Evolutionary conservation across 805 yeast species (phyloP), one percentile per base, ranked within the genome.

Genomic region (Cyberlindnera maclurae): DNA sequence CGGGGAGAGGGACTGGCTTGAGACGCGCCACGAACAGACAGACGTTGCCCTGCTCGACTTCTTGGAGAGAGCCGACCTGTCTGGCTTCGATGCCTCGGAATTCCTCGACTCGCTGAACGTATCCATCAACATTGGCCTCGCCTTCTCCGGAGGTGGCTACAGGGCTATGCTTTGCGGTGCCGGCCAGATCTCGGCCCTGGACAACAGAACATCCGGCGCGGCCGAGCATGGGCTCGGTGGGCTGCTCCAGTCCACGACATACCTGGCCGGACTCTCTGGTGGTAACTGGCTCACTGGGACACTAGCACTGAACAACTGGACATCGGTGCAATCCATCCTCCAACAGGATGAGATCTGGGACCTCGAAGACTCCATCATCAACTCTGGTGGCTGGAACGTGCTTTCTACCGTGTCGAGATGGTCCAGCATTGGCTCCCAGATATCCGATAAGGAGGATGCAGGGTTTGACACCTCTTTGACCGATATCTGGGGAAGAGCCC

Each of bases 131-230:
- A 63, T 80, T 29, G 87, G 75, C 13, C 46, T 71, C 10, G 78
- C 88, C n/a, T 80, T 78, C 55, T 70, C 84, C 12, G 95, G 95
- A 36, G 95, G 95, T 57, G 95, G 95, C 11, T 86, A 83, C 61
- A 70, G 96, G 44, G 95, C 96, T 32, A 84, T 87, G 93, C 63
- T 86, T 31, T 60, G 68, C 41, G 95, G 95, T 6, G 95, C 94
- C 4, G 95, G 95, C 32, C 79, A 79, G 58, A 59, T 86, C 29
- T 63, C 88, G 3, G 95, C 88, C 3, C 62, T 84, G 42, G 96
- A 86, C 55, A 73, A 74, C 51, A 67, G 93, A 52, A 81, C 90
- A 5, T 59, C 51, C 4, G 71, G 68, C 38, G 70, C 77, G 15
- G 62, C 71, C 8, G 65, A 64, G 15, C 68, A 71, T 13, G 81